Base-by-base conservation (phyloP, 2,329 filamentous ascomycete genomes). In the Cladophialophora chaetospira region DNA sequence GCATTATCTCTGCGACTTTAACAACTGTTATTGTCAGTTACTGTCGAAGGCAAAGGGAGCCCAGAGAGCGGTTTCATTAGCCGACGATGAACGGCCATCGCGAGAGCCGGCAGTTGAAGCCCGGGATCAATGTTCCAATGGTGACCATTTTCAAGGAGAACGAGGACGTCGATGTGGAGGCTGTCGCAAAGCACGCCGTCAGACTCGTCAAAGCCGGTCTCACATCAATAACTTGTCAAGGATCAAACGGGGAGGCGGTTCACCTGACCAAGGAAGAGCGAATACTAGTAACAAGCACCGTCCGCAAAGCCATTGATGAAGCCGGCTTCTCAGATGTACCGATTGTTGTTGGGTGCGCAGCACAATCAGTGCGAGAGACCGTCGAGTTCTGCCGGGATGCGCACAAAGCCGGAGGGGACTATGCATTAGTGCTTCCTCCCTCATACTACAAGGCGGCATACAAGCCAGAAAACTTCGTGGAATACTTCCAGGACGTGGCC, bases 201-300 rank as follows among this genome's bases (percentile, higher is more conserved):
- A 83, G 85, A 66, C 83, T 93, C n/a, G 88, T 88, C 44, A 71
- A 80, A 54, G 83, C 87, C 25, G 89, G 89, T 62, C 83, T 92
- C 38, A 82, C 86, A 13, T 88, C 88, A 17, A 79, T 93, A 44
- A 87, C 88, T 46, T 89, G 87, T 9, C 88, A 91, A 70, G 89
- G 89, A 44, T 90, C 87, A 68, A 93, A 93, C 68, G 89, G 89
- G 66, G 89, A 94, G 76, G 88, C 89, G 5, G 88, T 91, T 10
- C 88, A 91, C 68, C 80, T 93, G 29, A 85, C 85, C 40, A 86
- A 86, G 65, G 76, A 81, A 21, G 89, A 93, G 74, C 83, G 88
- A 57, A 80, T 82, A 45, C 75, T 83, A 49, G 83, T 93, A 65
- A 91, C 87, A 5, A 75, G 76, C 48, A 84, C 86, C 29, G 91